Evolutionary conservation across 768 basidiomycete genomes (phyloP).

Genomic region (Boletus rubescentipes): DNA sequence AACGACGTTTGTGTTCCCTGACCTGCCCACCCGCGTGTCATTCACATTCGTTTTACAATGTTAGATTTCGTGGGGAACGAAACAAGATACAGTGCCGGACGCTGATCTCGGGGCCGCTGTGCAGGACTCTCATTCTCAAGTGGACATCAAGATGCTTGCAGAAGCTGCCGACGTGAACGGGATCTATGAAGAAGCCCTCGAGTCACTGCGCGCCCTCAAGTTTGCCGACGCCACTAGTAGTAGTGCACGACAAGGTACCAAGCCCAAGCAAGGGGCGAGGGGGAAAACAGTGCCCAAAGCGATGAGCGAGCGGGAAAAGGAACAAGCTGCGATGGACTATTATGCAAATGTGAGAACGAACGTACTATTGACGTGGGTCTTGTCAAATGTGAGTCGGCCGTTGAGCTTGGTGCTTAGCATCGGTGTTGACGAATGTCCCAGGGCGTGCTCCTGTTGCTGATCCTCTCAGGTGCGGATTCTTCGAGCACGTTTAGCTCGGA

Average conservation of each 20-base stretch:
- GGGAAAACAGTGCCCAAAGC: slow-evolving; percentile 18
- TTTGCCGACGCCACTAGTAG: slow-evolving; percentile 34
- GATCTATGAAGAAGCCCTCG: slow-evolving; percentile 81
- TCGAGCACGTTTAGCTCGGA: slow-evolving; percentile 58
- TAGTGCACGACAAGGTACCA: not conserved
- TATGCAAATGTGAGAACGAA: slow-evolving; percentile 88
- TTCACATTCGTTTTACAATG: not conserved
- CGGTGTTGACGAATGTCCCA: slow-evolving; percentile 27
- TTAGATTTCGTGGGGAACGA: slow-evolving; percentile 95
- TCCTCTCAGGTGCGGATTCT: slow-evolving; percentile 58
- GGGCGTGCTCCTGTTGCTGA: slow-evolving; percentile 68
- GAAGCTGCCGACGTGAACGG: slow-evolving; percentile 80
- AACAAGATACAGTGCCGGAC: slow-evolving; percentile 73
- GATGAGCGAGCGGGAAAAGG: slow-evolving; percentile 57
- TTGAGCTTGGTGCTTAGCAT: not conserved
- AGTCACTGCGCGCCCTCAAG: slow-evolving; percentile 63
- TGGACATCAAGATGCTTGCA: slow-evolving; percentile 84
- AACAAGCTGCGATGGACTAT: slow-evolving; percentile 78
- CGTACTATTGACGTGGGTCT: slow-evolving; percentile 75
- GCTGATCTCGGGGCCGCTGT: slow-evolving; percentile 82
- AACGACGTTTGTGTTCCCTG: slow-evolving; percentile 57
- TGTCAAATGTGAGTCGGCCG: slow-evolving; percentile 65
- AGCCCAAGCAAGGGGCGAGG: slow-evolving; percentile 5
- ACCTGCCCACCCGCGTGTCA: slow-evolving; percentile 12
- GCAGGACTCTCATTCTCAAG: slow-evolving; percentile 76